Evolutionary conservation across 345 rosid species (phyloP), one percentile per base, ranked within the genome.

Genomic region (Leavenworthia alabamica): DNA sequence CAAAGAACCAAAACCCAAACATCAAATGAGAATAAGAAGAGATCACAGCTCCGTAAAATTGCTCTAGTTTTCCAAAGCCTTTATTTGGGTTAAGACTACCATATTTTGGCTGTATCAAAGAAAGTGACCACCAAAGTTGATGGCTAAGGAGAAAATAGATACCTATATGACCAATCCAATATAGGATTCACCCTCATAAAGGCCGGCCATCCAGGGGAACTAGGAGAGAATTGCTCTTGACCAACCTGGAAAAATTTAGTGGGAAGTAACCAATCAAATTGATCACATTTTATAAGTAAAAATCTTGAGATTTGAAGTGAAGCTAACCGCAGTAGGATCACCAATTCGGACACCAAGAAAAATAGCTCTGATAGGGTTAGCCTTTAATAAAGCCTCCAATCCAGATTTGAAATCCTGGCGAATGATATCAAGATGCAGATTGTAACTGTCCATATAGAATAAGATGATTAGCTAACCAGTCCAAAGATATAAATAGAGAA

Each of bases 131-230:
- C 44, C 7, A 9, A 41, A 62, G 46, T 64, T 52, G 42, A 64
- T 31, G 42, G 41, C 40, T 29, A 63, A 15, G 22, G 40, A 71
- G 44, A 23, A 26, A 64, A 16, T 23, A 27, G 26, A 75, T 35
- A 92, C 99, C 97, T 89, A 78, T 87, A 89, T 4, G 99, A 93
- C 99, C 99, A 93, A 80, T 93, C 99, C 79, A 93, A 81, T 55
- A 93, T 93, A 52, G 99, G 99, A 86, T 93, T 93, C 72, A 93
- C 92, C 74, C 99, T 86, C 97, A 93, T 93, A 71, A 93, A 93
- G 56, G 97, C 81, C 7, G 99, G 97, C 99, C 99, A 93, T 48
- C 99, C 99, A 37, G 95, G 92, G 58, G 99, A 89, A 73, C 99
- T 89, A 35, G 99, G 99, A 40, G 97, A 93, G 71, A 93, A 93